Conservation (phyloP, 2,329 filamentous ascomycete genomes). For the Fusarium odoratissimum region DNA sequence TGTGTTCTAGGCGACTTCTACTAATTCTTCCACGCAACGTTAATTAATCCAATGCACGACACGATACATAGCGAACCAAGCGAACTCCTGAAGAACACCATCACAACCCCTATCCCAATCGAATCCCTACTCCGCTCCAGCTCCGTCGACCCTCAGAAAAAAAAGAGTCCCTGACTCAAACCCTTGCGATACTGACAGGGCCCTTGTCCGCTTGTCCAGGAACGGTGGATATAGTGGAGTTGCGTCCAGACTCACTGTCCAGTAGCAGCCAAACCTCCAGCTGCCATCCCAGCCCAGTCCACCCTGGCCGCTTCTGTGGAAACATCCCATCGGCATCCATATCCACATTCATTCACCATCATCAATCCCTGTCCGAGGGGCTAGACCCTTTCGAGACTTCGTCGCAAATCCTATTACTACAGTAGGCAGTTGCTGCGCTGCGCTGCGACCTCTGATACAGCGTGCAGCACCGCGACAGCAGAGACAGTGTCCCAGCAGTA, state of each 20-base stretch:
- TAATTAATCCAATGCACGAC: constrained; percentile 40
- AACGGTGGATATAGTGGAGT: constrained; percentile 43
- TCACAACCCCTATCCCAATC: constrained; percentile 24
- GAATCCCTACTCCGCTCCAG: constrained; percentile 26
- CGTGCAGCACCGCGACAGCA: background rate
- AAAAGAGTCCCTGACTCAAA: constrained; percentile 44
- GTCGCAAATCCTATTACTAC: constrained; percentile 39
- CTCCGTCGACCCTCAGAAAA: constrained; percentile 19
- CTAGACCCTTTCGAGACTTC: constrained; percentile 34
- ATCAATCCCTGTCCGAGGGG: constrained; percentile 23
- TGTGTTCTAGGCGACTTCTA: background rate
- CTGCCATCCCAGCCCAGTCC: constrained; percentile 26
- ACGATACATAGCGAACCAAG: constrained; percentile 36
- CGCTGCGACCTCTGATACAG: constrained; percentile 5
- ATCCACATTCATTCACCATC: constrained; percentile 18
- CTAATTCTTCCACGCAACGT: constrained; percentile 28
- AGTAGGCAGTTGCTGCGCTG: constrained; percentile 16
- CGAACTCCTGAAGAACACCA: constrained; percentile 38
- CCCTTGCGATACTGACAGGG: constrained; percentile 29
- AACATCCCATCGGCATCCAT: constrained; percentile 35
- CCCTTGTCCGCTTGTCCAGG: constrained; percentile 35
- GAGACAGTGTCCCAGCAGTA: background rate
- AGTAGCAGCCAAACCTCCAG: constrained; percentile 22
- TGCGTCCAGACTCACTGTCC: constrained; percentile 24
- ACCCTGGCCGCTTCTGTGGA: constrained; percentile 36